phyloP scores from a whole-genome alignment of 768 basidiomycete genomes.

The Sporobolomyces pararoseus region DNA sequence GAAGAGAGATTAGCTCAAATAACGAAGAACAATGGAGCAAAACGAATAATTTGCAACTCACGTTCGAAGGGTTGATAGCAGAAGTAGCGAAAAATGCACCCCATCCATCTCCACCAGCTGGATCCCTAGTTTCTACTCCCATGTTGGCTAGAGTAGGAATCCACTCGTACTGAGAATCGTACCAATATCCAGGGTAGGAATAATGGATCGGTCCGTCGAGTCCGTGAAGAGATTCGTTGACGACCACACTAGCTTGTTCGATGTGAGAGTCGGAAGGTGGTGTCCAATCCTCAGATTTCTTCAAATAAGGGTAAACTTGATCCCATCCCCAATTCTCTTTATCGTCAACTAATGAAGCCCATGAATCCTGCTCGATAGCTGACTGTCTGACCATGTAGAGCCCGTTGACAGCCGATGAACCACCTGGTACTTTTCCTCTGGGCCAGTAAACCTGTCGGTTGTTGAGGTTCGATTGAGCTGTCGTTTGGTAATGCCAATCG shows the following conservation, averaged over 20 bases:
- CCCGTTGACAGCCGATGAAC: constrained; percentile 45
- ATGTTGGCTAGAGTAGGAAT: constrained; percentile 42
- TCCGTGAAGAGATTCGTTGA: constrained; percentile 48
- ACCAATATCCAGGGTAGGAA: constrained; percentile 41
- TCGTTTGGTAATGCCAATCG: constrained; percentile 46
- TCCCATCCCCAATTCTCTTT: constrained; percentile 45
- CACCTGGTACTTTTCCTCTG: constrained; percentile 47
- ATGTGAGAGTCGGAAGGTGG: constrained; percentile 47
- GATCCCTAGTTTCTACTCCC: constrained; percentile 39
- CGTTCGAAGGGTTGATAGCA: constrained; percentile 48
- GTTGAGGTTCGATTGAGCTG: constrained; percentile 34
- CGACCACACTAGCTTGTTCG: constrained; percentile 45
- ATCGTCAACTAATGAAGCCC: constrained; percentile 37
- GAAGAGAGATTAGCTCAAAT: too few relatives aligned
- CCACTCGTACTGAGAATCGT: constrained; percentile 41
- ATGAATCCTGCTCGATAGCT: constrained; percentile 44
- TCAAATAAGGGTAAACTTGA: constrained; percentile 35
- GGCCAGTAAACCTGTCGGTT: constrained; percentile 44
- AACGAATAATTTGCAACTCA: neutral
- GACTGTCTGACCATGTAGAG: constrained; percentile 41
- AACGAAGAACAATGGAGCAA: too few relatives aligned
- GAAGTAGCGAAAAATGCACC: constrained; percentile 49
- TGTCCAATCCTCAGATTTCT: constrained; percentile 51
- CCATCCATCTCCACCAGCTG: constrained; percentile 38
- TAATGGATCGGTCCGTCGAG: constrained; percentile 45